Percentiles rank a stretch among this genome's conserved stretches.
phyloP scores from a whole-genome alignment of 352 stramenopile species.

The Aphanomyces astaci region DNA sequence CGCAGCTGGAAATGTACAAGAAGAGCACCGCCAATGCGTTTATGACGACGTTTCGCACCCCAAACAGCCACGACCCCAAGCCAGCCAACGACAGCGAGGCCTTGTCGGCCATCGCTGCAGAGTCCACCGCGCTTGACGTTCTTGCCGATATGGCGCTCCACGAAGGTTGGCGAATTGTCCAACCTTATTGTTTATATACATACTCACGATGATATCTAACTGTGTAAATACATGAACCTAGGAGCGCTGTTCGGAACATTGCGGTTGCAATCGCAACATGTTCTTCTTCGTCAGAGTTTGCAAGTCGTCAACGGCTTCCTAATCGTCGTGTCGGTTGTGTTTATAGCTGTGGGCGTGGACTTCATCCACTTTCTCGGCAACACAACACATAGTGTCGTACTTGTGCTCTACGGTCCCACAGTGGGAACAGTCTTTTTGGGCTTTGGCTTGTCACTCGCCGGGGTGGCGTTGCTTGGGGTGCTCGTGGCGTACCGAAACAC shows the following conservation, averaged over 20 bases:
- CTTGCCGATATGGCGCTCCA: neutral
- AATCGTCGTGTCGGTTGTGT: conserved; percentile 11
- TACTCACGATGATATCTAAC: no score
- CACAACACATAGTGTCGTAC: conserved; percentile 39
- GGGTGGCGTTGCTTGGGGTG: conserved; percentile 29
- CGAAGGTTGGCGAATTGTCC: no score
- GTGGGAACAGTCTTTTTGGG: conserved; percentile 31
- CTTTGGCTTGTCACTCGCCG: conserved; percentile 28
- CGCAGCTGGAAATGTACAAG: neutral
- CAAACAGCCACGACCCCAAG: neutral
- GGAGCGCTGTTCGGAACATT: conserved; percentile 20
- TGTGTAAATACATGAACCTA: no score
- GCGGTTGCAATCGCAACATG: conserved; percentile 10
- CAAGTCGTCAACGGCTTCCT: conserved; percentile 18
- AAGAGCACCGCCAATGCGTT: conserved; percentile 9
- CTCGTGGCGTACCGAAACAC: conserved; percentile 26
- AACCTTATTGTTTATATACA: no score
- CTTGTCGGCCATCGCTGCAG: neutral
- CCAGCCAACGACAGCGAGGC: neutral
- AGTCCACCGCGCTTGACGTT: neutral
- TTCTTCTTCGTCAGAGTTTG: neutral
- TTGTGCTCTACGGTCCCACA: conserved; percentile 40
- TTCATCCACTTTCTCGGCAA: conserved; percentile 46
- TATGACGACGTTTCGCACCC: conserved; percentile 5
- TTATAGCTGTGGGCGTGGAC: conserved; percentile 34